phyloP scores from a whole-genome alignment of 2,329 filamentous ascomycete species.

The Epichloe sp. region DNA sequence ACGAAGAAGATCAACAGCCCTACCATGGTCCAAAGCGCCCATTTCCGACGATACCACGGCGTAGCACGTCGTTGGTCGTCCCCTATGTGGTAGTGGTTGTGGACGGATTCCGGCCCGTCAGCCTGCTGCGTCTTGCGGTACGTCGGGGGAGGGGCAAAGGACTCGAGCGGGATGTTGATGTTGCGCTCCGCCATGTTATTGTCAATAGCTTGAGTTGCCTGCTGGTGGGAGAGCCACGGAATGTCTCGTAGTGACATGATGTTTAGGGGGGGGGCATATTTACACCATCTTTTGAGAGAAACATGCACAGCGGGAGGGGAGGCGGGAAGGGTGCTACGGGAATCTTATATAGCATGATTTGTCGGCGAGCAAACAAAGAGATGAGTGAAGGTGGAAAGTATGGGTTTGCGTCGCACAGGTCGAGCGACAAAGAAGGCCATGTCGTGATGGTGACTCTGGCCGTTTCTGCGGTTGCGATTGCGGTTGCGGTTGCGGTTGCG shows the following conservation, averaged over 20 bases:
- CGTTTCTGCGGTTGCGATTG: no score
- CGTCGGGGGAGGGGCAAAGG: conserved; percentile 1
- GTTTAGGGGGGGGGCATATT: background rate
- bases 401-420: conserved; percentile 4
- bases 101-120: conserved; percentile 2
- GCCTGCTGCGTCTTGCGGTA: background rate
- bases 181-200: background rate
- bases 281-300: background rate
- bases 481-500: no score
- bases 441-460: no score
- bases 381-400: background rate
- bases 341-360: background rate
- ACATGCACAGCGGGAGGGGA: background rate
- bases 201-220: background rate
- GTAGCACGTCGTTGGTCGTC: background rate
- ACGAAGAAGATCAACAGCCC: conserved; percentile 4
- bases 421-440: no score
- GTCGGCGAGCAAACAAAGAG: background rate
- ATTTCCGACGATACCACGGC: conserved; percentile 10
- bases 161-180: conserved; percentile 1
- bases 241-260: conserved; percentile 1
- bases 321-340: background rate
- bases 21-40: conserved; percentile 4
- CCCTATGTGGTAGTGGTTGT: conserved; percentile 10
- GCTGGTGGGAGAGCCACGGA: background rate